Evolutionary conservation across 257 asterid genomes (phyloP), one percentile per base, ranked within the genome.

Genomic region (Capsicum baccatum): DNA sequence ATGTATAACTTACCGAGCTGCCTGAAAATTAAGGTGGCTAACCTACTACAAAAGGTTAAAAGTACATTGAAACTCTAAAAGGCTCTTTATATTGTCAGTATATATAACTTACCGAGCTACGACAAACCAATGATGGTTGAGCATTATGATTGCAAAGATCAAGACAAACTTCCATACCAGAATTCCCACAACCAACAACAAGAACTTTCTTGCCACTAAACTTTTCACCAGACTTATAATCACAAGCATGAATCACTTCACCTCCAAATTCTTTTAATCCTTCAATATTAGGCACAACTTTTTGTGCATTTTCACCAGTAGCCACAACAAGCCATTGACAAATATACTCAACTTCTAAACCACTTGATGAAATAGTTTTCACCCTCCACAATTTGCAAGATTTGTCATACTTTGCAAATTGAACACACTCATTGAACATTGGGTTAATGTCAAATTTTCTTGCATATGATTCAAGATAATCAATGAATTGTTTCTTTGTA

Each of bases 111-210:
- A 87, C 84, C 64, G 88, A 79, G 63, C 74, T 78, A 35, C 88
- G 85, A 5, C 83, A 87, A 2, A 83, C 87, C 21, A 87, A 68
- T 17, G 88, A 85, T 39, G 88, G 87, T 60, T 74, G 85, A n/a
- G 90, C 90, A 83, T 82, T 81, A 44, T 81, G 84, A 5, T 87
- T 87, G 62, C 87, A 80, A 56, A 87, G 88, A 81, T 87, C 90
- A 48, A 87, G 80, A 33, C 83, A 83, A 35, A 87, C 82, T 82
- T 87, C 88, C 88, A 87, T 83, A 69, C 90, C 86, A 1, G 88
- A 87, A 81, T 87, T 85, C 9, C 90, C 88, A 87, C 85, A 87
- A 21, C 90, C 90, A 17, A 87, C 88, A 9, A 87, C 88, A 69
- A 87, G 64, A 59, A 87, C 88, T 66, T 87, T 85, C 11, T 81